Base-by-base conservation (phyloP, 169 alveolate genomes). In the Plasmodium coatneyi region DNA sequence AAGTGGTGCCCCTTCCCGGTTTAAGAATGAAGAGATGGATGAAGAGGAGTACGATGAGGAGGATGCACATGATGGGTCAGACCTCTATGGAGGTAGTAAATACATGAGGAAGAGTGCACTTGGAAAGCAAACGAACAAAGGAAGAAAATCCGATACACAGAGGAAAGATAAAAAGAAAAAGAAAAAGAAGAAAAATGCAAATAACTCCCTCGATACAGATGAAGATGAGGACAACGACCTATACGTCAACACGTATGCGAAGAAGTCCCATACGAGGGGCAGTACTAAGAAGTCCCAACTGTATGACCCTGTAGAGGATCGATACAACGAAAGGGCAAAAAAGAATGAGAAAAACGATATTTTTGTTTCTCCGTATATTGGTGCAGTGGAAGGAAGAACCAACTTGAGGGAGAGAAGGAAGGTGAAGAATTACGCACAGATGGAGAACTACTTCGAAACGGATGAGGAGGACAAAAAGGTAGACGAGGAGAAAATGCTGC, bases 391-490 rank as follows among this genome's bases (percentile, higher is more conserved):
- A 84, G 90, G 93, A 46, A 80, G 95, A 81, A 71, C 92, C 7
- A 91, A 91, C 32, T 71, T 91, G 56, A 91, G 95, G 60, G 84
- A 91, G 52, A 81, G 95, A 16, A 91, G 74, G 46, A 82, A 60
- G 66, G 92, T 81, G 5, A 36, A 52, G 9, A 91, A 91, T 49
- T 91, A 91, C 82, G 95, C 95, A 3, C 80, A 91, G 56, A 66
- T 91, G 78, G 84, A 91, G 5, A 78, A 39, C 54, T 91, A 91
- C 66, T 91, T 43, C 28, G 95, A 91, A 32, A 91, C 95, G 3
- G 95, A 91, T 43, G 95, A 91, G 43, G 95, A 91, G 43, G 95
- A 91, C 56, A 91, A 91, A 12, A 91, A 82, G 56, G 92, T 91
- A 3, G 95, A 91, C 74, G 95, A 91, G 46, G 95, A 91, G n/a